Evolutionary conservation across 345 rosid genomes (phyloP).

Genomic region (Eucalyptus brandiana): DNA sequence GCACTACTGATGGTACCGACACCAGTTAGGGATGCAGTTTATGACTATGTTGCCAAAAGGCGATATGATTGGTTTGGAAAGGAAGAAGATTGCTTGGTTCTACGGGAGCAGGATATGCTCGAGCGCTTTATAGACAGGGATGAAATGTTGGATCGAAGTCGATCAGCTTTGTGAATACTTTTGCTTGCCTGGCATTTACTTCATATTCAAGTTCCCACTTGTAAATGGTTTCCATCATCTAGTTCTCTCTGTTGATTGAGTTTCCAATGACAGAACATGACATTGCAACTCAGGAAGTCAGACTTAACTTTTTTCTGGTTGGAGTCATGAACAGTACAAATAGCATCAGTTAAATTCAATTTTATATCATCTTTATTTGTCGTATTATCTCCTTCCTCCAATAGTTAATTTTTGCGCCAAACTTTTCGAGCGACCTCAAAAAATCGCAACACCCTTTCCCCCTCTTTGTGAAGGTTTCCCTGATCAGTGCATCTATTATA

Average conservation of each 20-base stretch:
- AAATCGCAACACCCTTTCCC: not conserved
- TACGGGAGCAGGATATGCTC: slow-evolving; percentile 55
- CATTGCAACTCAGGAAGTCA: not conserved
- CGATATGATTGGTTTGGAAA: slow-evolving; percentile 82
- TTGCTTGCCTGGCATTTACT: not conserved
- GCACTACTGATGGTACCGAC: slow-evolving; percentile 41
- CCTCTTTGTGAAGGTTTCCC: not conserved
- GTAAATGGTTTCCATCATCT: not conserved
- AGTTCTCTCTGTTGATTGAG: not conserved
- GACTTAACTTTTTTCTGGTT: not conserved
- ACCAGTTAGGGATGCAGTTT: slow-evolving; percentile 64
- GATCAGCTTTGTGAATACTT: not conserved
- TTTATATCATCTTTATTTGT: not conserved
- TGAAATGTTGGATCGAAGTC: slow-evolving; percentile 31
- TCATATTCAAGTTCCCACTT: not conserved
- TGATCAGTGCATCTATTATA: not conserved
- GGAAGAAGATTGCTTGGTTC: slow-evolving; percentile 54
- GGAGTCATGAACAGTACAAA: not conserved
- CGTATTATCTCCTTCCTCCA: not conserved
- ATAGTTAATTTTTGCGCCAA: not conserved
- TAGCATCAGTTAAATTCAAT: not conserved
- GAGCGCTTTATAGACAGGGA: slow-evolving; percentile 77
- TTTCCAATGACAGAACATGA: not conserved
- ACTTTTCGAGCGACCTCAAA: not conserved
- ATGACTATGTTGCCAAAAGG: slow-evolving; percentile 60